These are phyloP conservation scores for Ramaria sp. DNA, from an alignment of 768 basidiomycete genomes.

Conservation along the genomic window DNA sequence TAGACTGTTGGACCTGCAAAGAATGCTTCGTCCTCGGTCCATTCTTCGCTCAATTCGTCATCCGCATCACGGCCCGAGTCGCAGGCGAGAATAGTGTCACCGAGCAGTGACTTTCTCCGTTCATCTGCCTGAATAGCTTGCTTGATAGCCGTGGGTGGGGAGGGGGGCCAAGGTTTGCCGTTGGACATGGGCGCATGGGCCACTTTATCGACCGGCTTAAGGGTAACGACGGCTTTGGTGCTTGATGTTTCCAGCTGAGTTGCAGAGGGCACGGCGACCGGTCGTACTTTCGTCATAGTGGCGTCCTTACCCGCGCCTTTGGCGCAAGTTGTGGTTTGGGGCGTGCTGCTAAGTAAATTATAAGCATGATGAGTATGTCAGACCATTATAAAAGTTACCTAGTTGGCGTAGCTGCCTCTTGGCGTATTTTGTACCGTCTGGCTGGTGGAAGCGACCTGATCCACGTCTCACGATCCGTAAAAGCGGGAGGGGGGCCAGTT, in stretches of 20 bases:
- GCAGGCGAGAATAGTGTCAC: not conserved
- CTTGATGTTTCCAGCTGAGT: not conserved
- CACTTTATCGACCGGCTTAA: slow-evolving; percentile 1
- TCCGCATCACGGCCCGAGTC: slow-evolving; percentile 1
- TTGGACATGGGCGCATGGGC: slow-evolving; percentile 9
- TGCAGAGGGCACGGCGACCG: not conserved
- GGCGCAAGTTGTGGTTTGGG: not conserved
- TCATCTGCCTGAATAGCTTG: slow-evolving; percentile 5
- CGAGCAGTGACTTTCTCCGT: not conserved
- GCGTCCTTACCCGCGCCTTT: not conserved
- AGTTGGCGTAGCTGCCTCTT: not conserved
- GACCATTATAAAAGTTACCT: not conserved
- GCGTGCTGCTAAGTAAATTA: not conserved
- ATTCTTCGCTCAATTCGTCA: slow-evolving; percentile 7
- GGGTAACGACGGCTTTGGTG: not conserved
- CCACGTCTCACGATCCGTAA: slow-evolving; percentile 63
- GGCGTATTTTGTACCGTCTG: slow-evolving; percentile 55
- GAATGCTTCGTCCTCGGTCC: slow-evolving; percentile 9
- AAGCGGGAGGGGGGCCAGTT: slow-evolving; percentile 50
- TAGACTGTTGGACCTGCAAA: slow-evolving; percentile 2
- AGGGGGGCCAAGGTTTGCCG: slow-evolving; percentile 10
- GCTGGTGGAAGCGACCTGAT: slow-evolving; percentile 59
- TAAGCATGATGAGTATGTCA: not conserved
- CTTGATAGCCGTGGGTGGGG: slow-evolving; percentile 5
- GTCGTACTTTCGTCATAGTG: not conserved